These are phyloP conservation scores for Apodospora peruviana DNA, from an alignment of 495 filamentous ascomycete species.

Conservation along the genomic window DNA sequence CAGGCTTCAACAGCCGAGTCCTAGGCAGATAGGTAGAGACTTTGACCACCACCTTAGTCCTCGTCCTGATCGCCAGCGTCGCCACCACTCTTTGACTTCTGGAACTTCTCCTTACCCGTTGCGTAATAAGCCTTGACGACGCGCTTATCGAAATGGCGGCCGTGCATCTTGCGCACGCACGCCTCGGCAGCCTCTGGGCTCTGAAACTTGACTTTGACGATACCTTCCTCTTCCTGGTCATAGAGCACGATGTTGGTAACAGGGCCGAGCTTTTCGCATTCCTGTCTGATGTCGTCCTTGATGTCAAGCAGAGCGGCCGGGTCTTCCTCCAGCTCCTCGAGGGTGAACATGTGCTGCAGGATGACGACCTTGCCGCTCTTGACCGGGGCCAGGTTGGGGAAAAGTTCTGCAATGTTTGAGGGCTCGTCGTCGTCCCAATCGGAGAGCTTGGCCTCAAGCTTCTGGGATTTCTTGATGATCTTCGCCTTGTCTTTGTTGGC, in stretches of 20 bases:
- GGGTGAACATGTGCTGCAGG: conserved; percentile 91
- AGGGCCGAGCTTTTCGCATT: conserved; percentile 78
- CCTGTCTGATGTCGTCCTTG: conserved; percentile 87
- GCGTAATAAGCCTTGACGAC: conserved; percentile 72
- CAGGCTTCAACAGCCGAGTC: too few relatives aligned
- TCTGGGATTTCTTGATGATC: conserved; percentile 83
- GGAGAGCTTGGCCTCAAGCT: conserved; percentile 79
- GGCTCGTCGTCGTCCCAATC: conserved; percentile 89
- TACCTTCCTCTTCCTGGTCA: conserved; percentile 80
- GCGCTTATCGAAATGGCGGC: conserved; percentile 70
- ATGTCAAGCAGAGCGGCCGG: conserved; percentile 80
- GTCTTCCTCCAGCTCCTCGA: conserved; percentile 80
- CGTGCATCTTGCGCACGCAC: conserved; percentile 74
- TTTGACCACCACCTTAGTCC: too few relatives aligned
- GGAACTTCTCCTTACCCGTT: conserved; percentile 70
- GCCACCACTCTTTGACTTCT: conserved; percentile 51
- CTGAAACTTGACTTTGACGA: conserved; percentile 76
- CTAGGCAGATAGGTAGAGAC: too few relatives aligned
- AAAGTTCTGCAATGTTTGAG: conserved; percentile 8
- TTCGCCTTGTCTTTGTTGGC: conserved; percentile 60
- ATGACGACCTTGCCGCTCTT: conserved; percentile 77
- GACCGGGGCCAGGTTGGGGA: conserved; percentile 14
- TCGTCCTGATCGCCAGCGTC: conserved; percentile 30
- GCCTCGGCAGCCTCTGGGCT: conserved; percentile 62
- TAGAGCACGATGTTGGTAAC: conserved; percentile 90